Conservation (phyloP, 1,139 yeast genomes). For the Taphrina wiesneri region DNA sequence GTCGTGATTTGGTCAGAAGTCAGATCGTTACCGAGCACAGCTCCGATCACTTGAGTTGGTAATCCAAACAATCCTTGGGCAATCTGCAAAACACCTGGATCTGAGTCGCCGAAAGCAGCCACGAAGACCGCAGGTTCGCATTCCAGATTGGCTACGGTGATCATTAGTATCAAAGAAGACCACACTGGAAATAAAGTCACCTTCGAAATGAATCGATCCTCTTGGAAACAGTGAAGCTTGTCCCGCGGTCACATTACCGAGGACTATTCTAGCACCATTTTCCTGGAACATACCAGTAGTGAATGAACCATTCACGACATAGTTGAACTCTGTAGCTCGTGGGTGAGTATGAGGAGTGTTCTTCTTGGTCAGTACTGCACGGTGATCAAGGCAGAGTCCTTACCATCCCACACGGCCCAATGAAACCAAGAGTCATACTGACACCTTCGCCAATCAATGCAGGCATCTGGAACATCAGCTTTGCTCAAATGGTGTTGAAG, state of each 20-base stretch:
- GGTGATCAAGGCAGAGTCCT: too few species aligned
- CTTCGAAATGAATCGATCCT: constrained; percentile 4
- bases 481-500: not conserved
- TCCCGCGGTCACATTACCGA: not conserved
- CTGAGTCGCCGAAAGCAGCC: not conserved
- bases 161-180: not conserved
- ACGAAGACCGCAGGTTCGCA: not conserved
- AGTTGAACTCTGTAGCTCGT: constrained; percentile 1
- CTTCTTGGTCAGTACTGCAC: too few species aligned
- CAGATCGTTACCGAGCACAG: constrained; percentile 1
- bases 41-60: not conserved
- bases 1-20: not conserved
- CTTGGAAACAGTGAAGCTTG: constrained; percentile 1
- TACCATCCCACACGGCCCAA: constrained; percentile 4
- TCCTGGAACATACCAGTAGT: constrained; percentile 3
- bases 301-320: constrained; percentile 4
- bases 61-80: not conserved
- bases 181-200: too few species aligned
- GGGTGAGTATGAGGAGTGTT: constrained; percentile 12
- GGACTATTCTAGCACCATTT: not conserved
- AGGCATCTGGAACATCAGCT: not conserved
- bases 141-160: constrained; percentile 1
- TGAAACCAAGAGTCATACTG: constrained; percentile 5
- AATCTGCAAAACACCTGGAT: constrained; percentile 9
- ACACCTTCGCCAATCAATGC: constrained; percentile 7